Evolutionary conservation across 83 land plant genomes (phyloP).

Genomic region (Thuja plicata): DNA sequence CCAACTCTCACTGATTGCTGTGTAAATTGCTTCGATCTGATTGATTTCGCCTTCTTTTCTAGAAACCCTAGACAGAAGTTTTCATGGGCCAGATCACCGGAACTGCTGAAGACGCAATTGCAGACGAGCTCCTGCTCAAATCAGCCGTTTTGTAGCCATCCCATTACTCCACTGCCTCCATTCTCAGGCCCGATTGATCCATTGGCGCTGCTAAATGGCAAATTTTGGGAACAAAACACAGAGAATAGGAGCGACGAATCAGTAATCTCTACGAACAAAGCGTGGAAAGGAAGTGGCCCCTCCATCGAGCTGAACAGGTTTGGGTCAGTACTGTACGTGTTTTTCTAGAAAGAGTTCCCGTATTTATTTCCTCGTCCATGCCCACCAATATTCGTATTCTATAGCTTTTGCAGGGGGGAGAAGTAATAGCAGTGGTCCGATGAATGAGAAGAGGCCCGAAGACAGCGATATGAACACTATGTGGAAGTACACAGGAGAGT

Average conservation of each 20-base stretch:
- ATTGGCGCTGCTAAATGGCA: too few species aligned
- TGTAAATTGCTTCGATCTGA: neutral
- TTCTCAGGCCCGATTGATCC: too few species aligned
- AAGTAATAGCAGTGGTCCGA: neutral
- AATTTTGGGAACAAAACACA: too few species aligned
- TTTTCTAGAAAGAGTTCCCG: neutral
- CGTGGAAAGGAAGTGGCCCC: neutral
- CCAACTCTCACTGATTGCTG: neutral
- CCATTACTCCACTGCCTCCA: neutral
- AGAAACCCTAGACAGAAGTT: neutral
- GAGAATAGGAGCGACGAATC: neutral
- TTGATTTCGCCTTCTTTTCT: neutral
- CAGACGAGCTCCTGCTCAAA: neutral
- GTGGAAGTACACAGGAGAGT: slow-evolving; percentile 5
- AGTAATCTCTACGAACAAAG: neutral
- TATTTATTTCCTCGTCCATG: neutral
- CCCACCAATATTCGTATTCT: neutral
- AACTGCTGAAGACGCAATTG: neutral
- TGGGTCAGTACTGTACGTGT: neutral
- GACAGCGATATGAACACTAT: neutral
- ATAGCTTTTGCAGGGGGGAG: neutral
- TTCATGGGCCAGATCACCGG: neutral
- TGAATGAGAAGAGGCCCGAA: neutral
- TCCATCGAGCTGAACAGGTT: neutral
- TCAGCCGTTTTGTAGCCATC: neutral